Evolutionary conservation across 202 grass and related monocot species (phyloP).

Genomic region (Panicum virgatum): DNA sequence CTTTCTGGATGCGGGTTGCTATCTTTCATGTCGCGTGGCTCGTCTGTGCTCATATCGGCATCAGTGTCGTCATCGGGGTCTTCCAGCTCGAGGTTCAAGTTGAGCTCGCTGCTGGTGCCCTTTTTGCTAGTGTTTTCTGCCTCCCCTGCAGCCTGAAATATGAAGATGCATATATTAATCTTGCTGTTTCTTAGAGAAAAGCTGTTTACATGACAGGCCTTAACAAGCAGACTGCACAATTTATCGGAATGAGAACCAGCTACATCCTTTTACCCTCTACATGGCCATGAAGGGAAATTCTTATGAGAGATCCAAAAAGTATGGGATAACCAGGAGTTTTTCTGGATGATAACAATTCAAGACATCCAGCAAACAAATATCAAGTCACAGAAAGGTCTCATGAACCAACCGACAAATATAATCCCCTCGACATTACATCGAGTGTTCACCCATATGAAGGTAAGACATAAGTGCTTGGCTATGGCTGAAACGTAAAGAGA

Average conservation of each 20-base stretch:
- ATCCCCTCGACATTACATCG: not conserved
- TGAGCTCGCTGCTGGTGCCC: constrained; percentile 65
- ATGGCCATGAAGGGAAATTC: not conserved
- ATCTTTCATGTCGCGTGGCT: constrained; percentile 17
- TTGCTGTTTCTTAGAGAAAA: not conserved
- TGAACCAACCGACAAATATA: not conserved
- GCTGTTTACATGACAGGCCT: not conserved
- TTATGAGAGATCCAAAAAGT: not conserved
- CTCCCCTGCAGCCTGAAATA: constrained; percentile 64
- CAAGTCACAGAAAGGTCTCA: not conserved
- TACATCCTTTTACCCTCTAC: not conserved
- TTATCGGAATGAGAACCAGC: not conserved
- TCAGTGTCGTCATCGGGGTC: constrained; percentile 66
- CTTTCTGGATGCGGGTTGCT: constrained; percentile 30
- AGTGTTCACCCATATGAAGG: not conserved
- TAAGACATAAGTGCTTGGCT: not conserved
- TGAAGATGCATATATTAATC: constrained; percentile 7
- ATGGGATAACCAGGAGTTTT: not conserved
- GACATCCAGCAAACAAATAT: not conserved
- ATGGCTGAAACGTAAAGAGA: not conserved
- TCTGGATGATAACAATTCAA: not conserved
- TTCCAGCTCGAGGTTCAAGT: constrained; percentile 87
- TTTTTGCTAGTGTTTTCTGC: constrained; percentile 51
- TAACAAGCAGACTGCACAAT: not conserved
- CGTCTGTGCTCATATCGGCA: constrained; percentile 52